Conservation (phyloP, 2,329 filamentous ascomycete species). For the Colletotrichum sp. region DNA sequence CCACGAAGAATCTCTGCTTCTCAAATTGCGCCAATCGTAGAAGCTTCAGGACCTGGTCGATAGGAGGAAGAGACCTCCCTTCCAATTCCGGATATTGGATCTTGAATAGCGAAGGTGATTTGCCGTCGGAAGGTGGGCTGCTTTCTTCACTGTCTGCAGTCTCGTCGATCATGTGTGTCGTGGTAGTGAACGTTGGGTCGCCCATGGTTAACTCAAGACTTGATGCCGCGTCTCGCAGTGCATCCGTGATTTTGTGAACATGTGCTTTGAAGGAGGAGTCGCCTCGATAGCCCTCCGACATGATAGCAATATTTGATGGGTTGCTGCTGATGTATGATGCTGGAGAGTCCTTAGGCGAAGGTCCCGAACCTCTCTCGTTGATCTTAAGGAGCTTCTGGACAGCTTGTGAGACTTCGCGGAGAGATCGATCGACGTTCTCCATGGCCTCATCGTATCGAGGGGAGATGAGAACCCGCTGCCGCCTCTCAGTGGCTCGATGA, state of each 20-base stretch:
- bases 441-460: slow-evolving; percentile 33
- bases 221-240: not conserved
- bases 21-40: slow-evolving; percentile 27
- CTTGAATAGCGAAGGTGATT: slow-evolving; percentile 14
- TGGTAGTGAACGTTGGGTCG: not conserved
- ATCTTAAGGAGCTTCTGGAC: slow-evolving; percentile 24
- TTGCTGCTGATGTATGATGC: not conserved
- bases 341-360: not conserved
- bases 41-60: slow-evolving; percentile 28
- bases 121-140: not conserved
- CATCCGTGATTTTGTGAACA: not conserved
- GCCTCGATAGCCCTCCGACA: slow-evolving; percentile 29
- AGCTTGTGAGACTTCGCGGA: slow-evolving; percentile 30
- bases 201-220: not conserved
- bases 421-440: slow-evolving; percentile 30
- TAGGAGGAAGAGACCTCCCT: slow-evolving; percentile 27
- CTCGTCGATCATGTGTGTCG: not conserved
- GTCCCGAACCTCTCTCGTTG: slow-evolving; percentile 8
- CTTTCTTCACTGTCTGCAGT: not conserved
- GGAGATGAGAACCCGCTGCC: slow-evolving; percentile 34
- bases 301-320: slow-evolving; percentile 20
- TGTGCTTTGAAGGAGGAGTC: slow-evolving; percentile 33
- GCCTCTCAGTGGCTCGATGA: slow-evolving; percentile 27
- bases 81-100: slow-evolving; percentile 20
- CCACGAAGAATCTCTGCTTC: slow-evolving; percentile 31